A percentile compares a stretch with the other conserved stretches of the same genome.
Conservation (phyloP, 192 early-diverging fungal species). For the Gaertneriomyces semiglobifer region DNA sequence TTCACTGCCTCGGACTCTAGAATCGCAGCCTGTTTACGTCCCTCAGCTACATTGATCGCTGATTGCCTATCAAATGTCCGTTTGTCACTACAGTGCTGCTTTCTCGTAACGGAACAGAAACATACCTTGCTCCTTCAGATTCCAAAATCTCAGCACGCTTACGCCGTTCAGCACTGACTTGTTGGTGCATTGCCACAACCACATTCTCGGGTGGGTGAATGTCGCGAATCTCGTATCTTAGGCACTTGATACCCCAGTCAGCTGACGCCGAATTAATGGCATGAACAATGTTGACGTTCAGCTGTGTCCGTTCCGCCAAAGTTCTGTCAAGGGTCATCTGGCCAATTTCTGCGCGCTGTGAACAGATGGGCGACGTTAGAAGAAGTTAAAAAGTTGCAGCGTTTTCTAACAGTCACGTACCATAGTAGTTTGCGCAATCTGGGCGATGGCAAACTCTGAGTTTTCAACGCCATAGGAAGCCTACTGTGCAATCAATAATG, state of each 20-base stretch:
- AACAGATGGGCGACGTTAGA: not conserved
- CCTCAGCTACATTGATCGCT: constrained; percentile 97
- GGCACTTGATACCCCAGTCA: constrained; percentile 94
- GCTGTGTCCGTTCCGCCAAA: constrained; percentile 84
- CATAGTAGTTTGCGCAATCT: constrained; percentile 99
- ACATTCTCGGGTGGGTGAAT: constrained; percentile 95
- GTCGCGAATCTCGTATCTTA: constrained; percentile 94
- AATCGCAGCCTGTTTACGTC: constrained; percentile 84
- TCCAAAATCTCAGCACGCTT: constrained; percentile 92
- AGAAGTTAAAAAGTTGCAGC: not conserved
- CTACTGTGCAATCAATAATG: constrained; percentile 33
- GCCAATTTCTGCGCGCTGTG: constrained; percentile 88
- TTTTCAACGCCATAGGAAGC: constrained; percentile 92
- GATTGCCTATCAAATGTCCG: constrained; percentile 59
- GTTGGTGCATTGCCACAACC: constrained; percentile 95
- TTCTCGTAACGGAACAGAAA: too few relatives aligned
- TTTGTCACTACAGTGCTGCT: not conserved
- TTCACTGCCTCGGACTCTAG: constrained; percentile 93
- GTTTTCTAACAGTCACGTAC: constrained; percentile 6
- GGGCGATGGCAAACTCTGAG: constrained; percentile 90
- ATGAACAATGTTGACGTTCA: constrained; percentile 92
- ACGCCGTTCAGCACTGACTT: constrained; percentile 92
- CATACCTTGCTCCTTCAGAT: constrained; percentile 48
- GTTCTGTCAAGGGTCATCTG: constrained; percentile 97
- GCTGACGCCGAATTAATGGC: constrained; percentile 90